Percentiles rank a stretch among this genome's conserved stretches.
Conservation (phyloP, 345 rosid genomes). For the Rhodomyrtus tomentosa region DNA sequence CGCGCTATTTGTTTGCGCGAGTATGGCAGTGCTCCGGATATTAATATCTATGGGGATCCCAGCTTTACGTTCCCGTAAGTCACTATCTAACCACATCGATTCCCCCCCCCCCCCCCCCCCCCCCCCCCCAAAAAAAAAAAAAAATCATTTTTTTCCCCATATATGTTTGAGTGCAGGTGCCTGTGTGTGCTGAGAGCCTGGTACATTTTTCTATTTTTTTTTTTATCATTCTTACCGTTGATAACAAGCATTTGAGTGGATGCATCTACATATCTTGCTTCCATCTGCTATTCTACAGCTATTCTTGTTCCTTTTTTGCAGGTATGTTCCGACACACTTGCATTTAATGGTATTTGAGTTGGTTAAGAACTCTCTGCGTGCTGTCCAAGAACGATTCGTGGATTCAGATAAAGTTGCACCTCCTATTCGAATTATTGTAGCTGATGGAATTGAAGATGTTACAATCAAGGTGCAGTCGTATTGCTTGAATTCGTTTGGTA, state of each 20-base stretch:
- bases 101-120: background rate
- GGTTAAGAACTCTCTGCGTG: constrained; percentile 92
- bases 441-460: constrained; percentile 7
- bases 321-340: constrained; percentile 87
- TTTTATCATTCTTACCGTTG: background rate
- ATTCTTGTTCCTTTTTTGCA: constrained; percentile 11
- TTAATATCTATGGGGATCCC: constrained; percentile 81
- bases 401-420: constrained; percentile 76
- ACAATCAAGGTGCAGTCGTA: background rate
- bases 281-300: background rate
- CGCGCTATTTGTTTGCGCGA: constrained; percentile 73
- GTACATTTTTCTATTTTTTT: background rate
- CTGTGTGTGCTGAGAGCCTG: background rate
- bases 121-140: background rate
- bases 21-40: constrained; percentile 80
- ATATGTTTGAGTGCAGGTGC: background rate
- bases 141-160: background rate
- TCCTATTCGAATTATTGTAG: constrained; percentile 71
- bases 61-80: constrained; percentile 92
- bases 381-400: constrained; percentile 78
- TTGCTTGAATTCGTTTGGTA: background rate
- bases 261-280: background rate
- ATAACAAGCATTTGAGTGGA: background rate
- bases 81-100: background rate
- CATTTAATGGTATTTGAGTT: constrained; percentile 93